Percentiles rank a stretch among this genome's conserved stretches.
Evolutionary conservation across 2,329 filamentous ascomycete genomes (phyloP).

Genomic region (Diaporthe citriasiana): DNA sequence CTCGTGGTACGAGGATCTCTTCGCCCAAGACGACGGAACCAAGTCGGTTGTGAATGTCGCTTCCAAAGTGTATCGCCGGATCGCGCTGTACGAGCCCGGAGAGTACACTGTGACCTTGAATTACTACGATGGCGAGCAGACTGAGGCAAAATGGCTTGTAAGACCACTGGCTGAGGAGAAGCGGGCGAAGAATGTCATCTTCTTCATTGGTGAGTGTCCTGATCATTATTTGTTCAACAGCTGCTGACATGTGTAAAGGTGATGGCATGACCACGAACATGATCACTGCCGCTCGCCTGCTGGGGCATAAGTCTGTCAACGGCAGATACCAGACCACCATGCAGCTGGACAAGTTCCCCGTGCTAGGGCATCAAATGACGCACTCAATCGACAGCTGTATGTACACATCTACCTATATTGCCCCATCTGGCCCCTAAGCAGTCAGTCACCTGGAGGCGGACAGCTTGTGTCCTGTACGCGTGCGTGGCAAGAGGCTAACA

Average conservation of each 20-base stretch:
- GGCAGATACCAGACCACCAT: slow-evolving; percentile 84
- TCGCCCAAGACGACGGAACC: slow-evolving; percentile 78
- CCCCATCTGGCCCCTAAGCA: background rate
- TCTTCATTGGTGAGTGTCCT: slow-evolving; percentile 79
- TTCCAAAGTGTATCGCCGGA: slow-evolving; percentile 81
- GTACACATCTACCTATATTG: background rate
- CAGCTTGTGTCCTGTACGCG: background rate
- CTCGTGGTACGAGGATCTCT: slow-evolving; percentile 87
- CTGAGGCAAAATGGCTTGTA: slow-evolving; percentile 82
- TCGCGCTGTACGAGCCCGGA: slow-evolving; percentile 83
- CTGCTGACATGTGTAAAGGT: slow-evolving; percentile 41
- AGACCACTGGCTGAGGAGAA: slow-evolving; percentile 77
- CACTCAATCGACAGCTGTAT: slow-evolving; percentile 28
- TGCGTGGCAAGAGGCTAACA: slow-evolving; percentile 46
- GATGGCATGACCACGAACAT: slow-evolving; percentile 82
- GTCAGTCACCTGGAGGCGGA: slow-evolving; percentile 24
- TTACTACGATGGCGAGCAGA: slow-evolving; percentile 81
- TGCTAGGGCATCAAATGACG: slow-evolving; percentile 86
- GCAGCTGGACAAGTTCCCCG: slow-evolving; percentile 85
- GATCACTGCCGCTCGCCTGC: slow-evolving; percentile 84
- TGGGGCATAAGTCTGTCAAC: slow-evolving; percentile 87
- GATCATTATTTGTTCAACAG: background rate
- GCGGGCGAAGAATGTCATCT: slow-evolving; percentile 86
- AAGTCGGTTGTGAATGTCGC: slow-evolving; percentile 84
- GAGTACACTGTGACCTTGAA: slow-evolving; percentile 81